Evolutionary conservation across 495 filamentous ascomycete species (phyloP).

Genomic region (Xylaria castorea): DNA sequence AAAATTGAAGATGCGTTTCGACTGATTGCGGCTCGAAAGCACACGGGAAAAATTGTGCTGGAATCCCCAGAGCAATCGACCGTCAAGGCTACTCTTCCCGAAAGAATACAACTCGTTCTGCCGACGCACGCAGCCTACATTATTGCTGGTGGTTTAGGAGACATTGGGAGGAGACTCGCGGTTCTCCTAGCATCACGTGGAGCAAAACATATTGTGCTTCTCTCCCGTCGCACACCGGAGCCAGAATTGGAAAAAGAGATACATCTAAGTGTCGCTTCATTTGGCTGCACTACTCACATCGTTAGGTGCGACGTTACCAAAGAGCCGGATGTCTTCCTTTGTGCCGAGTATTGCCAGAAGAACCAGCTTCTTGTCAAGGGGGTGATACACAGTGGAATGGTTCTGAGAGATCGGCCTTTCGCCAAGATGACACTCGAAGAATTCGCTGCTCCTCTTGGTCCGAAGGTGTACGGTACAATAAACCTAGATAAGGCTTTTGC

Average conservation of each 20-base stretch:
- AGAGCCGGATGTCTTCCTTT: not conserved
- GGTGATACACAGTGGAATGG: slow-evolving; percentile 45
- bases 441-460: slow-evolving; percentile 41
- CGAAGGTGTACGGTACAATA: slow-evolving; percentile 51
- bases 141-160: slow-evolving; percentile 52
- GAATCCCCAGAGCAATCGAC: slow-evolving; percentile 3
- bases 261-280: not conserved
- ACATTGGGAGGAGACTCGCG: slow-evolving; percentile 54
- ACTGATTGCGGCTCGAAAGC: slow-evolving; percentile 38
- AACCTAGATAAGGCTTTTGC: slow-evolving; percentile 55
- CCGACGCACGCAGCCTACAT: slow-evolving; percentile 45
- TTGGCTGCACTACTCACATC: not conserved
- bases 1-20: slow-evolving; percentile 35
- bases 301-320: not conserved
- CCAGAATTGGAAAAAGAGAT: not conserved
- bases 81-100: slow-evolving; percentile 22
- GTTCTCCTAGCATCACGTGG: slow-evolving; percentile 54
- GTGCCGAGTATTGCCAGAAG: slow-evolving; percentile 3
- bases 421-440: slow-evolving; percentile 48
- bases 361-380: slow-evolving; percentile 53
- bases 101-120: slow-evolving; percentile 29
- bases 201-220: slow-evolving; percentile 55
- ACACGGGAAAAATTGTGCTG: slow-evolving; percentile 31
- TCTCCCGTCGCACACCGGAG: slow-evolving; percentile 43
- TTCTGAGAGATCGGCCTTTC: slow-evolving; percentile 49